Conservation (phyloP, 2,329 filamentous ascomycete genomes). For the Fusarium sp. region DNA sequence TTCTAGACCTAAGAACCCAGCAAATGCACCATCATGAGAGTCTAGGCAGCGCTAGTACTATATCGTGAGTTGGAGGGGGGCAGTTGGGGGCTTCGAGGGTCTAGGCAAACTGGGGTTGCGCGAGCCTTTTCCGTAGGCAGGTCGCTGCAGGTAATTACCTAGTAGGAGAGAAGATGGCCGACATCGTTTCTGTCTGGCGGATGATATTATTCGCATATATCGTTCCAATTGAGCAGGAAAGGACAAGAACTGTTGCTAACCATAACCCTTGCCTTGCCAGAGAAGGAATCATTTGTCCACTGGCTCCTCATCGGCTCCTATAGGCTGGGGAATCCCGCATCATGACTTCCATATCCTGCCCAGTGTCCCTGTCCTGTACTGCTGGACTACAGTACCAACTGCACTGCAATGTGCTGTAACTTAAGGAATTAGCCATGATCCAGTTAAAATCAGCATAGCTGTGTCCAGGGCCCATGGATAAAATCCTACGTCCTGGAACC, state of each 20-base stretch:
- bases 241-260: not conserved
- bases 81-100: slow-evolving; percentile 35
- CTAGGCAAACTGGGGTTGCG: slow-evolving; percentile 46
- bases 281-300: slow-evolving; percentile 10
- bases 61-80: slow-evolving; percentile 18
- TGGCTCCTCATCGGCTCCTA: not conserved
- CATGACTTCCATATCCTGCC: slow-evolving; percentile 21
- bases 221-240: not conserved
- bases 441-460: not conserved
- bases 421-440: slow-evolving; percentile 2
- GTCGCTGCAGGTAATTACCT: slow-evolving; percentile 1
- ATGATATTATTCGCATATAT: not conserved
- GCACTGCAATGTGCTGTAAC: not conserved
- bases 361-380: not conserved
- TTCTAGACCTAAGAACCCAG: slow-evolving; percentile 26
- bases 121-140: slow-evolving; percentile 39
- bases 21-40: slow-evolving; percentile 32
- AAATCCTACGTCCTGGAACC: slow-evolving; percentile 17
- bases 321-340: slow-evolving; percentile 7
- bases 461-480: slow-evolving; percentile 10
- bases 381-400: not conserved
- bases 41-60: slow-evolving; percentile 16
- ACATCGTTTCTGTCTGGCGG: not conserved
- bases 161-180: not conserved
- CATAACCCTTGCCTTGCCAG: not conserved